Conservation (phyloP, 495 filamentous ascomycete species). For the Aspergillus diversus region DNA sequence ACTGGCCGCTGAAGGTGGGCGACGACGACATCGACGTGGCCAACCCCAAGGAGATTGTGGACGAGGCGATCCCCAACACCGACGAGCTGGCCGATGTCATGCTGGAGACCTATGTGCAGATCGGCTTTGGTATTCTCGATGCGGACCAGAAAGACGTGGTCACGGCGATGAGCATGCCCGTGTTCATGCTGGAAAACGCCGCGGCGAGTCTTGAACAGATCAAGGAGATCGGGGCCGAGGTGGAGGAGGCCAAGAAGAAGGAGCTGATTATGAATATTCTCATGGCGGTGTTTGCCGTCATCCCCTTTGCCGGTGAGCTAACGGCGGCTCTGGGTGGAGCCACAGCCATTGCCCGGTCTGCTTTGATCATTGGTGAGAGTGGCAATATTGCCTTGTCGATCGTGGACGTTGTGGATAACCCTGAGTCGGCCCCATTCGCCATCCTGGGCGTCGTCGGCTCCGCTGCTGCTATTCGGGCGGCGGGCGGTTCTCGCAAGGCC, state of each 20-base stretch:
- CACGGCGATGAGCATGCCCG: not conserved
- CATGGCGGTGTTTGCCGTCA: not conserved
- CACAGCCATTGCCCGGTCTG: not conserved
- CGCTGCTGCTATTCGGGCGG: not conserved
- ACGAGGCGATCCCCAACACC: not conserved
- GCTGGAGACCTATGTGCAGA: not conserved
- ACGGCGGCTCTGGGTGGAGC: not conserved
- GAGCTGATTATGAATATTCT: not conserved
- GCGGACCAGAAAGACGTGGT: not conserved
- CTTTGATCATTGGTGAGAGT: not conserved
- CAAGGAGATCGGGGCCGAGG: not conserved
- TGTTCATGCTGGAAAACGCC: not conserved
- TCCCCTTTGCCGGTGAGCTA: not conserved
- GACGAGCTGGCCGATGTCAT: not conserved
- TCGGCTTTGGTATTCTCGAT: not conserved
- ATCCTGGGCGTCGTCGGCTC: not conserved
- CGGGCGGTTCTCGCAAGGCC: not conserved
- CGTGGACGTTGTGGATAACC: not conserved
- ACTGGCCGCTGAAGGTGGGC: not conserved
- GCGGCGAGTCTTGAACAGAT: not conserved
- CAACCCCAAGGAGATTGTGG: not conserved
- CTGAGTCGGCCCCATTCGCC: not conserved
- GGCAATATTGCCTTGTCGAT: not conserved
- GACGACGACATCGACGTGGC: not conserved
- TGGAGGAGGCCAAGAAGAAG: not conserved